Percentiles rank a stretch among this genome's conserved stretches.
Evolutionary conservation across 805 yeast genomes (phyloP).

Genomic region (Wickerhamiella parazyma): DNA sequence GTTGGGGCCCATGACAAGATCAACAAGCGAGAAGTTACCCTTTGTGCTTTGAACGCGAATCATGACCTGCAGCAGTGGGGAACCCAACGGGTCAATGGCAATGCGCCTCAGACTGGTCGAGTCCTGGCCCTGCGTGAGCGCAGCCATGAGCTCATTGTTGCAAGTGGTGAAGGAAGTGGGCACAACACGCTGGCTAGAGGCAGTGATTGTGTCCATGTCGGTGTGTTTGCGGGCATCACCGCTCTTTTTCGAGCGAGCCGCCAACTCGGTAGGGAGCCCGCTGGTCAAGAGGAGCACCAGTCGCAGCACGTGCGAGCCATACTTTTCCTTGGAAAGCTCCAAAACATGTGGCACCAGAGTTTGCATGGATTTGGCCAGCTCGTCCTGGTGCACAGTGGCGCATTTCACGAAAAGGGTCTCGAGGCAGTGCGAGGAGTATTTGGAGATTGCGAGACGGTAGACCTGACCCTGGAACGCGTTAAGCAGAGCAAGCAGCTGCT

Average conservation of each 20-base stretch:
- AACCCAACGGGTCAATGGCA: conserved; percentile 66
- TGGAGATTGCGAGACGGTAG: conserved; percentile 65
- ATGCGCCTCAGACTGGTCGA: conserved; percentile 49
- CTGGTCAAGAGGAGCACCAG: conserved; percentile 55
- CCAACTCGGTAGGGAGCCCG: conserved; percentile 56
- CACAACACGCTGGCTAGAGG: conserved; percentile 41
- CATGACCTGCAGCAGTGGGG: conserved; percentile 50
- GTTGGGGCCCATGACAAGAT: conserved; percentile 38
- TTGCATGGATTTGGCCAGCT: conserved; percentile 44
- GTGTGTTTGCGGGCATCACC: conserved; percentile 62
- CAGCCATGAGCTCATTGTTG: conserved; percentile 26
- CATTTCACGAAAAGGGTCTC: conserved; percentile 70
- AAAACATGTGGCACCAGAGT: conserved; percentile 50
- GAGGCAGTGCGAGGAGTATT: conserved; percentile 85
- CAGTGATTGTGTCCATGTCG: conserved; percentile 29
- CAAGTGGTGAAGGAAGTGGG: conserved; percentile 47
- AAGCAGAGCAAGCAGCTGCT: conserved; percentile 52
- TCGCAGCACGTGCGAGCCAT: conserved; percentile 80
- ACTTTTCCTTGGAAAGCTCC: conserved; percentile 56
- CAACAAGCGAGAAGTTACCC: conserved; percentile 28
- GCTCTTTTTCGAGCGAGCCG: conserved; percentile 72
- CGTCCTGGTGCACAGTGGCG: conserved; percentile 34
- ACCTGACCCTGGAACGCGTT: conserved; percentile 61
- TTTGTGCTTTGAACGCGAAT: conserved; percentile 10
- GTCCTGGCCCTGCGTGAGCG: conserved; percentile 21